Evolutionary conservation across 1,284 basidiomycete genomes (phyloP), one percentile per base, ranked within the genome.

Genomic region (Microbotryomycetes sp.): DNA sequence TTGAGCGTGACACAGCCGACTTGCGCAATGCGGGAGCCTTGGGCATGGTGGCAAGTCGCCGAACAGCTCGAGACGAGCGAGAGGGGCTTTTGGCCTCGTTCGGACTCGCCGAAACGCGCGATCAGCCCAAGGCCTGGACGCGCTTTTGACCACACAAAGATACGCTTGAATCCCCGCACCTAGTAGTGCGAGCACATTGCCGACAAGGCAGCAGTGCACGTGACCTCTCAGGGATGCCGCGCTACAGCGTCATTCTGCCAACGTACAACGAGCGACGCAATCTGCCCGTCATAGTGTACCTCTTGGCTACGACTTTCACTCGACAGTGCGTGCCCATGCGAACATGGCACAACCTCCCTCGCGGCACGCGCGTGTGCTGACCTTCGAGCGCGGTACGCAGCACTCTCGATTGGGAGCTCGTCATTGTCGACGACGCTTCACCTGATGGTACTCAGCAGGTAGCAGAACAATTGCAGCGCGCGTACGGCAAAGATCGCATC

Each of bases 181-280:
- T n/a, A n/a, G n/a, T n/a, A n/a, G n/a, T n/a, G n/a, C n/a, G n/a
- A n/a, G n/a, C n/a, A n/a, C n/a, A n/a, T n/a, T n/a, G n/a, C n/a
- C n/a, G n/a, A n/a, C n/a, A n/a, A n/a, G n/a, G n/a, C n/a, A n/a
- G n/a, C n/a, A n/a, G n/a, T n/a, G n/a, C n/a, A n/a, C n/a, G n/a
- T n/a, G n/a, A n/a, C n/a, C n/a, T n/a, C n/a, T n/a, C n/a, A n/a
- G n/a, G n/a, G n/a, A n/a, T n/a, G n/a, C n/a, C n/a, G n/a, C n/a
- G n/a, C n/a, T 67, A 64, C 49, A 60, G 57, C 41, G 89, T 93
- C 67, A 92, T 93, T 71, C 80, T 93, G 13, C 91, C 91, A 47
- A 93, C 90, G 2, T 94, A 93, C 76, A 92, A 93, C 74, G 91
- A 93, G 75, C 83, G 91, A 70, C 89, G 88, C 78, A 93, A 94